Conservation (phyloP, 495 filamentous ascomycete genomes). For the Penicillium crystallinum region DNA sequence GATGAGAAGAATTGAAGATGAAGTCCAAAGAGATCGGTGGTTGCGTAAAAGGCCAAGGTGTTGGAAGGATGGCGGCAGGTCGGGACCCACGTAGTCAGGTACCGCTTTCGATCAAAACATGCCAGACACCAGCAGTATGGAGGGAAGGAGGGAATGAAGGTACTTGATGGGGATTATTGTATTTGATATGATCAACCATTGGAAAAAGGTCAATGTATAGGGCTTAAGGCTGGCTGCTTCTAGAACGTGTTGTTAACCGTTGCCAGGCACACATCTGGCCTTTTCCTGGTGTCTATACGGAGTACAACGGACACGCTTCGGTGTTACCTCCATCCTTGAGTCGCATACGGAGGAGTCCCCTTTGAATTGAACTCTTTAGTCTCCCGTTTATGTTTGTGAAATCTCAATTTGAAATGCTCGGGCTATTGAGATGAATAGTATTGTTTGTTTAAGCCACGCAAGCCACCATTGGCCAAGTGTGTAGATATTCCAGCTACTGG, state of each 20-base stretch:
- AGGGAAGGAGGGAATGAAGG: background rate
- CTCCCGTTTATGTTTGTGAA: too few relatives aligned
- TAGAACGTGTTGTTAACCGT: background rate
- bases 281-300: background rate
- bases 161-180: background rate
- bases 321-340: background rate
- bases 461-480: too few relatives aligned
- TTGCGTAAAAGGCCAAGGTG: conserved; percentile 8
- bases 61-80: background rate
- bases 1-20: background rate
- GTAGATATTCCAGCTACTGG: too few relatives aligned
- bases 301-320: too few relatives aligned
- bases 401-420: too few relatives aligned
- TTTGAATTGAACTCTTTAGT: too few relatives aligned
- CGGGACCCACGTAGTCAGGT: conserved; percentile 10
- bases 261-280: background rate
- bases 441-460: too few relatives aligned
- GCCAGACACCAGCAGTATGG: conserved; percentile 1
- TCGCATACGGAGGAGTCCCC: too few relatives aligned
- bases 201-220: background rate
- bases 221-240: background rate
- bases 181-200: background rate
- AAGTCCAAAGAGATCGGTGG: background rate
- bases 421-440: too few relatives aligned
- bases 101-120: conserved; percentile 9